These are phyloP conservation scores for Phytophthora sansomeana DNA, from an alignment of 352 stramenopile species.

Conservation along the genomic window DNA sequence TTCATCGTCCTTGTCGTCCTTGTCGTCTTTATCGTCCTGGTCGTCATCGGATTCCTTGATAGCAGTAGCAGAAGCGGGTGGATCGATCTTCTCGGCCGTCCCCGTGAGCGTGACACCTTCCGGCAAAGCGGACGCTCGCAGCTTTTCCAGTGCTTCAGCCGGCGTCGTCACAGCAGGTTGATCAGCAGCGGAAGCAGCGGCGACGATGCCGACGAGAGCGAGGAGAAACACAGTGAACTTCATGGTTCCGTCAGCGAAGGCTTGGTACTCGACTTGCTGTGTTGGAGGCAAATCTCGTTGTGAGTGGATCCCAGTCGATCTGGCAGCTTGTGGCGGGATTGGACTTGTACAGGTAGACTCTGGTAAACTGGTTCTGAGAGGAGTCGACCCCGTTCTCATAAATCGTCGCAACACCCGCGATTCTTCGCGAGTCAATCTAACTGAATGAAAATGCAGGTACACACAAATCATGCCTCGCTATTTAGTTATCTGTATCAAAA, in stretches of 20 bases:
- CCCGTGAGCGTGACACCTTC: constrained; percentile 18
- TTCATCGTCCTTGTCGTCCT: neutral
- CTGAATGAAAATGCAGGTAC: too few species aligned
- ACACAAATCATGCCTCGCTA: too few species aligned
- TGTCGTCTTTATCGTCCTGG: constrained; percentile 5
- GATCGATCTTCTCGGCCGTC: neutral
- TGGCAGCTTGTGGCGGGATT: too few species aligned
- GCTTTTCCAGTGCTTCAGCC: constrained; percentile 15
- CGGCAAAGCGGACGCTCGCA: constrained; percentile 1
- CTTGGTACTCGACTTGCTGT: constrained; percentile 14
- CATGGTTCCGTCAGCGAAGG: neutral
- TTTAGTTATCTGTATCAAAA: constrained; percentile 7
- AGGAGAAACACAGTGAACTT: constrained; percentile 27
- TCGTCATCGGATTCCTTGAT: neutral
- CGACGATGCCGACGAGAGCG: constrained; percentile 12
- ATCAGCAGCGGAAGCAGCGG: neutral
- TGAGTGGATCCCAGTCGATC: neutral
- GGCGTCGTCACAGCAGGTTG: constrained; percentile 19
- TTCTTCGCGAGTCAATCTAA: too few species aligned
- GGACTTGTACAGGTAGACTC: too few species aligned
- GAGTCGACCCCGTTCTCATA: too few species aligned
- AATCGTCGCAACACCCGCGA: too few species aligned
- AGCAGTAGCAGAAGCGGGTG: neutral
- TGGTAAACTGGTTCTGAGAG: too few species aligned
- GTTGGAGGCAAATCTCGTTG: constrained; percentile 12